Evolutionary conservation across 2,329 filamentous ascomycete species (phyloP).

Genomic region (Aspergillus luchuensis): DNA sequence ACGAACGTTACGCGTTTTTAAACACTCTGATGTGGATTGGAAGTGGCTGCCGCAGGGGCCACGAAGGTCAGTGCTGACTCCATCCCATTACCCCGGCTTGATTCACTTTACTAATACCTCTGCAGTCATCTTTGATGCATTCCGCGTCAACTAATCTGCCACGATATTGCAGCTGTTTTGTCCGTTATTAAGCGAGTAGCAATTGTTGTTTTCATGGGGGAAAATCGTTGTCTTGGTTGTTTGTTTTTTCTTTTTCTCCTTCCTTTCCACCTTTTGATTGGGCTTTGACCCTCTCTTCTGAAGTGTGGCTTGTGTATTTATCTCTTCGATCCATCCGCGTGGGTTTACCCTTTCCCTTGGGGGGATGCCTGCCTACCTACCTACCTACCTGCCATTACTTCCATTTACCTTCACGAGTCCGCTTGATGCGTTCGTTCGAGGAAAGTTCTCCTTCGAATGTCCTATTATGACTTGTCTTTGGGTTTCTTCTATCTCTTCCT

Average conservation of each 20-base stretch:
- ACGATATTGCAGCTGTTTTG: conserved; percentile 22
- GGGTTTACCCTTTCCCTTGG: neutral
- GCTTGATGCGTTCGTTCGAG: conserved; percentile 5
- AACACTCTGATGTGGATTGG: conserved; percentile 55
- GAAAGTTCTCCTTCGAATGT: neutral
- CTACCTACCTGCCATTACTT: neutral
- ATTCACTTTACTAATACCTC: conserved; percentile 14
- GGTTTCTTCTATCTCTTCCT: neutral
- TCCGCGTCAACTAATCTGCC: conserved; percentile 29
- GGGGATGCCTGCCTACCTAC: neutral
- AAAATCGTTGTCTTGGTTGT: conserved; percentile 20
- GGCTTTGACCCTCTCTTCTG: neutral
- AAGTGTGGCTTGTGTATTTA: conserved; percentile 3
- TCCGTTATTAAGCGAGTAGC: conserved; percentile 28
- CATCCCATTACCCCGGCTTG: too few relatives aligned
- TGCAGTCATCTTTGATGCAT: conserved; percentile 30
- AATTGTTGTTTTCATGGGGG: conserved; percentile 23
- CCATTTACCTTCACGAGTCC: neutral
- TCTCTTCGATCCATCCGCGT: neutral
- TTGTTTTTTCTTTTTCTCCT: conserved; percentile 13
- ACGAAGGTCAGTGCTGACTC: conserved; percentile 42
- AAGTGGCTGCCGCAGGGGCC: conserved; percentile 50
- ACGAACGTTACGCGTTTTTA: conserved; percentile 52
- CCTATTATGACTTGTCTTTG: neutral
- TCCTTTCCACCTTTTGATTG: conserved; percentile 8